Evolutionary conservation across 768 basidiomycete species (phyloP).

Genomic region (Lactarius hatsudake): DNA sequence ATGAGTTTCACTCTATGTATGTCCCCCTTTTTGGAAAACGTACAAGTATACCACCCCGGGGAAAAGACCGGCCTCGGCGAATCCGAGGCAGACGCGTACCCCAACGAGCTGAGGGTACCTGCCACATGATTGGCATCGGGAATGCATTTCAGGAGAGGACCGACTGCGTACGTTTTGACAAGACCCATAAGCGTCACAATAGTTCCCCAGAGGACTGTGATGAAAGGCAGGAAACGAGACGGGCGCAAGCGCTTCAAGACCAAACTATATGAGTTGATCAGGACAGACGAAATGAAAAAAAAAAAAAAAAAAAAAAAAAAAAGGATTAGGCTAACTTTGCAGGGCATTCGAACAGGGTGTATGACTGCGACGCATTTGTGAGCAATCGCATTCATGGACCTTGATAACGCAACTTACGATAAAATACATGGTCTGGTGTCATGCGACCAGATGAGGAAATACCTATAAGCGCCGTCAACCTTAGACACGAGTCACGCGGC

Average conservation of each 20-base stretch:
- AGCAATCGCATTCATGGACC: not conserved
- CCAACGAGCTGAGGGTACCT: slow-evolving; percentile 64
- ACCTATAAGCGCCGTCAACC: not conserved
- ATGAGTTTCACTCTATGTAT: not conserved
- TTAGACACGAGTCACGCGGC: slow-evolving; percentile 15
- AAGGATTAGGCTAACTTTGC: slow-evolving; percentile 47
- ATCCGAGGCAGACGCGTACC: slow-evolving; percentile 55
- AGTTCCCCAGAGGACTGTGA: slow-evolving; percentile 65
- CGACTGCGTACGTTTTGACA: slow-evolving; percentile 52
- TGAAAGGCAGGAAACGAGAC: slow-evolving; percentile 66
- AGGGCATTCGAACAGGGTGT: slow-evolving; percentile 65
- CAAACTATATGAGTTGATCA: slow-evolving; percentile 32
- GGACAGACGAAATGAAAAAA: not conserved
- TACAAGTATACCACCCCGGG: slow-evolving; percentile 76
- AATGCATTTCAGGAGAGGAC: not conserved
- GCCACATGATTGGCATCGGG: not conserved
- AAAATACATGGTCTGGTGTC: slow-evolving; percentile 62
- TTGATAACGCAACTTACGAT: slow-evolving; percentile 43
- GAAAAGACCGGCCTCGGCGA: slow-evolving; percentile 69
- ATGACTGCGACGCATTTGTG: slow-evolving; percentile 38
- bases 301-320: not conserved
- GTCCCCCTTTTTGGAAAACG: slow-evolving; percentile 24
- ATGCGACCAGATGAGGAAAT: not conserved
- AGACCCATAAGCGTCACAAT: slow-evolving; percentile 66
- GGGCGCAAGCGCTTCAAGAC: slow-evolving; percentile 63